These are phyloP conservation scores for Kodamaea fukazawae DNA, from an alignment of 805 yeast species.

Conservation along the genomic window DNA sequence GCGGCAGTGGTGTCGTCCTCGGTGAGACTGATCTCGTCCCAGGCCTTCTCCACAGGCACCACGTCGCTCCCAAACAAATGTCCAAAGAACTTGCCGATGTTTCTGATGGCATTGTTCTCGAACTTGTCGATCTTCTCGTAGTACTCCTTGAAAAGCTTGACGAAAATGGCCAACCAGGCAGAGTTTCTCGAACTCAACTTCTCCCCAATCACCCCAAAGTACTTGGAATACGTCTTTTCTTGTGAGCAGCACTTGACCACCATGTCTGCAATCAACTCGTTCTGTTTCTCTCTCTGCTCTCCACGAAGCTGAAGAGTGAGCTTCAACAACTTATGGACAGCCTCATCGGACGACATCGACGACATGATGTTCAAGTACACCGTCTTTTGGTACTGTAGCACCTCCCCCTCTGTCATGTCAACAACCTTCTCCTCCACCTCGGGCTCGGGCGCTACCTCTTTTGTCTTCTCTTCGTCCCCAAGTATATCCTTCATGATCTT, in stretches of 20 bases:
- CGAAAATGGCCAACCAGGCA: slow-evolving; percentile 59
- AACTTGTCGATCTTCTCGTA: slow-evolving; percentile 61
- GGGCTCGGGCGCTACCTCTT: slow-evolving; percentile 12
- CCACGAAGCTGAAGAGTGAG: slow-evolving; percentile 24
- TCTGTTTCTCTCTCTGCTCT: slow-evolving; percentile 27
- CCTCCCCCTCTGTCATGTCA: slow-evolving; percentile 68
- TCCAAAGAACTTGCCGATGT: slow-evolving; percentile 83
- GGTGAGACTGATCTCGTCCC: slow-evolving; percentile 56
- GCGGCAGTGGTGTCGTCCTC: slow-evolving; percentile 78
- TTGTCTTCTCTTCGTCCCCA: slow-evolving; percentile 30
- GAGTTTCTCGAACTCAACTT: slow-evolving; percentile 51
- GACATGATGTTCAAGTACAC: slow-evolving; percentile 85
- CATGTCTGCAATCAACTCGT: slow-evolving; percentile 63
- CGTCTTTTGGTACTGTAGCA: slow-evolving; percentile 65
- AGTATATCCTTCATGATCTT: slow-evolving; percentile 43
- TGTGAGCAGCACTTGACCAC: slow-evolving; percentile 78
- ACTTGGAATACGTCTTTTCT: slow-evolving; percentile 82
- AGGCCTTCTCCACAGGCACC: slow-evolving; percentile 56
- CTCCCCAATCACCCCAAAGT: slow-evolving; percentile 75
- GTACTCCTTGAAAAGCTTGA: slow-evolving; percentile 49
- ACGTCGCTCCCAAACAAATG: slow-evolving; percentile 71
- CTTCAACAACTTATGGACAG: slow-evolving; percentile 77
- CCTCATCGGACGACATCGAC: slow-evolving; percentile 88
- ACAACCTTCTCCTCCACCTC: slow-evolving; percentile 11
- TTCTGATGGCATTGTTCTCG: slow-evolving; percentile 72